phyloP scores from a whole-genome alignment of 1,284 basidiomycete genomes.

The Lentinula novae-zelandiae region DNA sequence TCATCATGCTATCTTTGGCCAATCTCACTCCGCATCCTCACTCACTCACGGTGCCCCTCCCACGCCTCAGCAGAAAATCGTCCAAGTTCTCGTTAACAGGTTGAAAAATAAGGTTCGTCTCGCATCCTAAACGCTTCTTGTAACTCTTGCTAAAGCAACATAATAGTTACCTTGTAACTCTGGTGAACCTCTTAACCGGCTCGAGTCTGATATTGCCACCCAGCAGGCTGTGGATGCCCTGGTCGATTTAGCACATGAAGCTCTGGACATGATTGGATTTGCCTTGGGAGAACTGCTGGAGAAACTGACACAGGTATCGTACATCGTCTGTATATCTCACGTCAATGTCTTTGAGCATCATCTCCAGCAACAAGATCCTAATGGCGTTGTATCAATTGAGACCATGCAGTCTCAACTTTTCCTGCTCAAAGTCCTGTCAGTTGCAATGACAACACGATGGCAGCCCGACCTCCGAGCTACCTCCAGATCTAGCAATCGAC shows the following conservation, averaged over 20 bases:
- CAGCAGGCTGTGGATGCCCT: constrained; percentile 75
- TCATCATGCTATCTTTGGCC: constrained; percentile 20
- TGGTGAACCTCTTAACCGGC: constrained; percentile 63
- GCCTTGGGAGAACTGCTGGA: constrained; percentile 76
- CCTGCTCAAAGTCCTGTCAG: constrained; percentile 80
- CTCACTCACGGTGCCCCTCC: constrained; percentile 27
- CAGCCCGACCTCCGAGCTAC: constrained; percentile 33
- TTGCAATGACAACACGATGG: constrained; percentile 80
- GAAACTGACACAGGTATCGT: constrained; percentile 68
- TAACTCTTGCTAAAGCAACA: background rate
- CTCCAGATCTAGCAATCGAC: constrained; percentile 36
- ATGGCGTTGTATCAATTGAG: constrained; percentile 58
- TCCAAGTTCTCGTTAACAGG: constrained; percentile 67
- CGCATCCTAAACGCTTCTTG: background rate
- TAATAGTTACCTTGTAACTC: constrained; percentile 82
- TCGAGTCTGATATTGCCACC: constrained; percentile 74
- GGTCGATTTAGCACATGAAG: constrained; percentile 73
- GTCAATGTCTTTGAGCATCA: background rate
- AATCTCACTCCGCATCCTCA: constrained; percentile 27
- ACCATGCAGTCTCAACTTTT: constrained; percentile 89
- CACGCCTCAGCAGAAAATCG: constrained; percentile 70
- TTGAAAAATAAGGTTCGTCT: constrained; percentile 63
- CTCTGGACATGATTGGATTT: constrained; percentile 75
- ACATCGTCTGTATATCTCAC: constrained; percentile 2
- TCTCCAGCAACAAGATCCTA: constrained; percentile 45